These are phyloP conservation scores for Salvia splendens DNA, from an alignment of 257 asterid genomes.

Conservation along the genomic window DNA sequence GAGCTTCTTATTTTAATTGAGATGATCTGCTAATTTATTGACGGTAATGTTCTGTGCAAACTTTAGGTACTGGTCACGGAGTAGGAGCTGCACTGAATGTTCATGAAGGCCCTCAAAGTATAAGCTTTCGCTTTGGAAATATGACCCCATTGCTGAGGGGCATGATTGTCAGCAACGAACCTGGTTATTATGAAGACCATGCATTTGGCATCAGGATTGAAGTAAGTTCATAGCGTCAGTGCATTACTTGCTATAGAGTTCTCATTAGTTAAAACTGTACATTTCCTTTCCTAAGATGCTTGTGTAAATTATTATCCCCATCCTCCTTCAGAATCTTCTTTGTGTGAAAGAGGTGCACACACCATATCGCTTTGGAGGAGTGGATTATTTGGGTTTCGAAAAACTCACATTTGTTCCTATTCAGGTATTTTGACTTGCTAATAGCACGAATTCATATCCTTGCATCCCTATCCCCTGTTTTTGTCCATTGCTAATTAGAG, in stretches of 20 bases:
- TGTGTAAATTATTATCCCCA: conserved; percentile 21
- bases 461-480: not conserved
- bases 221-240: conserved; percentile 42
- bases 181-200: conserved; percentile 97
- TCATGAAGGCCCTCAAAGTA: conserved; percentile 99
- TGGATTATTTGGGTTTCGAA: conserved; percentile 82
- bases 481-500: too few relatives aligned
- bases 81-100: conserved; percentile 99
- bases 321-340: conserved; percentile 77
- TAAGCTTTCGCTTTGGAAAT: conserved; percentile 94
- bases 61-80: conserved; percentile 95
- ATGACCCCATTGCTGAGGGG: conserved; percentile 87
- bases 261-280: not conserved
- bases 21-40: conserved; percentile 14
- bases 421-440: conserved; percentile 58
- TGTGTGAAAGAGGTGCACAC: conserved; percentile 71
- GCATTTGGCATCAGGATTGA: conserved; percentile 96
- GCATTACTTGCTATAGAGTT: not conserved
- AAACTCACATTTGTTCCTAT: conserved; percentile 93
- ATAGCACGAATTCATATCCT: conserved; percentile 1
- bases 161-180: conserved; percentile 99
- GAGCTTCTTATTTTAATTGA: not conserved
- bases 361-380: conserved; percentile 88
- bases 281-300: conserved; percentile 23
- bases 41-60: conserved; percentile 13